phyloP scores from a whole-genome alignment of 345 rosid genomes.

The Linum tenue region DNA sequence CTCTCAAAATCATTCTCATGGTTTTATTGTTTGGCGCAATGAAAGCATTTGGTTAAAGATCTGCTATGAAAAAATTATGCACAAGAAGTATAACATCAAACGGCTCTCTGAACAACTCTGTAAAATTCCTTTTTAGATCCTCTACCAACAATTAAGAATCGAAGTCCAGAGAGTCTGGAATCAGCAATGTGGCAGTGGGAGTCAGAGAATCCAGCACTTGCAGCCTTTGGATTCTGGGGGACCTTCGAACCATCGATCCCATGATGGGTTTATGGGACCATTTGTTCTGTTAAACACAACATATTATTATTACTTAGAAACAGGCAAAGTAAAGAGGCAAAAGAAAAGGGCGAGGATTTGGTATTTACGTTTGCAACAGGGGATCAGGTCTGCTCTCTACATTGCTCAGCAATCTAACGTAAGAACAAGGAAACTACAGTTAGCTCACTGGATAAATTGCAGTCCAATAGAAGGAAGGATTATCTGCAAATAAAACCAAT shows the following conservation, averaged over 20 bases:
- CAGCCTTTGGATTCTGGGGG: conserved; percentile 55
- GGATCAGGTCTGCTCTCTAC: conserved; percentile 66
- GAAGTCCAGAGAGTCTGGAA: neutral
- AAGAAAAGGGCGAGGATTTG: neutral
- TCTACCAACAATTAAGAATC: conserved; percentile 2
- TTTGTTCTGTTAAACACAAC: conserved; percentile 43
- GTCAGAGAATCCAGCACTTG: conserved; percentile 63
- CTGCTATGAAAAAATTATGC: no score
- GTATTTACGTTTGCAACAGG: conserved; percentile 53
- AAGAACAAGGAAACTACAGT: conserved; percentile 3
- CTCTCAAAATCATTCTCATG: neutral
- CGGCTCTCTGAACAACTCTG: neutral
- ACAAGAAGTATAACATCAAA: no score
- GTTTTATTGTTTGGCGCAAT: neutral
- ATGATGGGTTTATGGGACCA: conserved; percentile 52
- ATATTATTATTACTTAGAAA: neutral
- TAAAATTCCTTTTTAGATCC: conserved; percentile 5
- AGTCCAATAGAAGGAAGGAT: neutral
- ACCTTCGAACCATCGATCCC: conserved; percentile 93
- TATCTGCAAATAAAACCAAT: neutral
- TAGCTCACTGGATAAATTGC: conserved; percentile 3
- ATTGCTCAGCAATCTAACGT: conserved; percentile 42
- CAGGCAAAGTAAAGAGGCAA: neutral
- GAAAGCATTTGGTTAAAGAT: neutral
- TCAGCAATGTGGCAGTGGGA: conserved; percentile 6